A percentile compares a stretch with the other conserved stretches of the same genome.
These are phyloP conservation scores for Xylariaceae sp. DNA, from an alignment of 2,329 filamentous ascomycete genomes.

Conservation along the genomic window DNA sequence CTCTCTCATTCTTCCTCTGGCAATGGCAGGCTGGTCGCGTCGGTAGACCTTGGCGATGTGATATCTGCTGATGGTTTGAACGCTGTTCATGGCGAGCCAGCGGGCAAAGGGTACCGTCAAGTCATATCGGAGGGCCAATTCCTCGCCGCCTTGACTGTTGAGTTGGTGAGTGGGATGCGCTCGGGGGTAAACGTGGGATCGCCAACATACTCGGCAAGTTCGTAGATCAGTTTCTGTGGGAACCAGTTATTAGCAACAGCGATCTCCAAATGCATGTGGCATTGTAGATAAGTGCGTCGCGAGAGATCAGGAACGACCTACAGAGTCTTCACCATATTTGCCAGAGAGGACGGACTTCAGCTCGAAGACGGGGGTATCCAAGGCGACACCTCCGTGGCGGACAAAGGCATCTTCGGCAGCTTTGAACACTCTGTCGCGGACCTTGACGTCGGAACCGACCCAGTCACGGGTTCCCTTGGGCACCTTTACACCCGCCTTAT, in stretches of 20 bases:
- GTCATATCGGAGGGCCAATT: conserved; percentile 79
- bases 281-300: background rate
- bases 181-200: conserved; percentile 62
- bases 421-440: conserved; percentile 75
- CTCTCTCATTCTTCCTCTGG: conserved; percentile 74
- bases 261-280: too few species aligned
- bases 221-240: conserved; percentile 62
- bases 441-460: conserved; percentile 74
- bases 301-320: background rate
- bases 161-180: background rate
- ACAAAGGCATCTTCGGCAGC: conserved; percentile 46
- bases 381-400: conserved; percentile 65
- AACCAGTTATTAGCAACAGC: background rate
- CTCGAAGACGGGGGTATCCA: conserved; percentile 73
- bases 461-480: conserved; percentile 91
- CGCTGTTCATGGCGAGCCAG: conserved; percentile 73
- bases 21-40: conserved; percentile 74
- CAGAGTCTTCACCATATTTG: conserved; percentile 34
- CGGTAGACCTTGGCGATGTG: conserved; percentile 80
- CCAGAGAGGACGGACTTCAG: conserved; percentile 72
- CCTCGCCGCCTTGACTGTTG: conserved; percentile 66
- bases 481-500: conserved; percentile 59
- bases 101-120: conserved; percentile 75
- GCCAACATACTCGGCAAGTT: conserved; percentile 78
- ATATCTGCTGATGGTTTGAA: conserved; percentile 72